Conservation (phyloP, 495 filamentous ascomycete genomes). For the Cladorrhinum samala region DNA sequence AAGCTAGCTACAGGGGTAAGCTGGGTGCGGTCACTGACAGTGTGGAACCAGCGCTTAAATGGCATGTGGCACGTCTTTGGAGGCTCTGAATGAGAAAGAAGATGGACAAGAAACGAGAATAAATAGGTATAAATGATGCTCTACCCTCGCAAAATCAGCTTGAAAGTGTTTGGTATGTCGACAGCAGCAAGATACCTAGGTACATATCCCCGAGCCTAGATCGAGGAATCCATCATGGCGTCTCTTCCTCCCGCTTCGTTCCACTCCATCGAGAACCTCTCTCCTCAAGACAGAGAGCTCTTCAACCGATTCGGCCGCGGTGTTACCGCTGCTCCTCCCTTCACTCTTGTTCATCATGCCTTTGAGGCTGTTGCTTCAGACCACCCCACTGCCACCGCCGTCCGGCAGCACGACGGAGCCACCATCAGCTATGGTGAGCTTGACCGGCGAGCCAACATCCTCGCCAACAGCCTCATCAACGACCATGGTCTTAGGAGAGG, state of each 20-base stretch:
- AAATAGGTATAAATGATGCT: too few species aligned
- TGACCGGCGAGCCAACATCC: constrained; percentile 24
- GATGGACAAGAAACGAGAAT: too few species aligned
- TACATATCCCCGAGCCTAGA: too few species aligned
- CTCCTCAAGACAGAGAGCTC: constrained; percentile 15
- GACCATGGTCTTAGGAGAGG: constrained; percentile 20
- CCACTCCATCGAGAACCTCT: constrained; percentile 18
- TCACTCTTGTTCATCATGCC: constrained; percentile 24
- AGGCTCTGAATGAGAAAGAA: too few species aligned
- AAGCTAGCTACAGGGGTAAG: too few species aligned
- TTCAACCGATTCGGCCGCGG: constrained; percentile 28
- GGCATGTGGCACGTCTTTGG: too few species aligned
- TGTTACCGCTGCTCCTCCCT: constrained; percentile 14
- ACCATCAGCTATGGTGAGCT: constrained; percentile 31
- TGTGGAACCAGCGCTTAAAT: too few species aligned
- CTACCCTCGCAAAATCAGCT: too few species aligned
- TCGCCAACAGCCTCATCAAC: constrained; percentile 22
- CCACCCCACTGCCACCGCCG: constrained; percentile 23
- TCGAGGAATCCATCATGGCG: background rate
- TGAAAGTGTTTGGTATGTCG: too few species aligned
- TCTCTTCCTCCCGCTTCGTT: constrained; percentile 7
- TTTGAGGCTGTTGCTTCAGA: constrained; percentile 23
- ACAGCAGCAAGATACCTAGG: too few species aligned
- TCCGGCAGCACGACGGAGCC: constrained; percentile 24
- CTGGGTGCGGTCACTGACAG: too few species aligned